Conservation (phyloP, 2,329 filamentous ascomycete genomes). For the Fusarium sp. region DNA sequence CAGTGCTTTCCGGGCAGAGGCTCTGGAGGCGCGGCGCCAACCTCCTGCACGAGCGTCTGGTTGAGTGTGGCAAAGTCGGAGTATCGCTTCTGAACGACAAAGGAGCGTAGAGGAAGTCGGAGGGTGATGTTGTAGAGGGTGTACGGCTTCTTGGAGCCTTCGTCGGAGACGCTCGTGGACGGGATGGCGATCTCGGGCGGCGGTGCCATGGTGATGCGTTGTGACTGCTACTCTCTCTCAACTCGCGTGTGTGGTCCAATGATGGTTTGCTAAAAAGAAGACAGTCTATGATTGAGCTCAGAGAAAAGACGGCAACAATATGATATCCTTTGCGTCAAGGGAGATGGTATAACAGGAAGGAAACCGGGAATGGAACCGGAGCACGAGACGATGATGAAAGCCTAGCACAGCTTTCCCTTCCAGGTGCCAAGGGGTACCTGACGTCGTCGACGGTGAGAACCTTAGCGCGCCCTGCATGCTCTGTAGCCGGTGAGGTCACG, state of each 20-base stretch:
- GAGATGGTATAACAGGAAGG: not conserved
- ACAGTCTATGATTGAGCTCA: not conserved
- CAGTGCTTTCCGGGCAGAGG: constrained; percentile 80
- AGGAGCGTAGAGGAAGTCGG: constrained; percentile 80
- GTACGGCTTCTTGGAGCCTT: constrained; percentile 70
- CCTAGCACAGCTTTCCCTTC: constrained; percentile 14
- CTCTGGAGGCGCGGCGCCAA: constrained; percentile 73
- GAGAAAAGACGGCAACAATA: not conserved
- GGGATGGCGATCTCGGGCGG: constrained; percentile 76
- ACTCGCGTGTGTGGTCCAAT: not conserved
- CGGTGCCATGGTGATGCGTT: constrained; percentile 65
- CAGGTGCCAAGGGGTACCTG: constrained; percentile 11
- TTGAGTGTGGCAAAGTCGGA: constrained; percentile 81
- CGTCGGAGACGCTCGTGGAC: constrained; percentile 69
- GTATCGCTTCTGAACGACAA: constrained; percentile 84
- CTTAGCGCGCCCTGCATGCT: constrained; percentile 13
- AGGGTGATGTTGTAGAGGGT: constrained; percentile 84
- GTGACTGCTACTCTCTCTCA: constrained; percentile 7
- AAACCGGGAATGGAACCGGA: constrained; percentile 6
- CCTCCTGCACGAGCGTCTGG: constrained; percentile 67
- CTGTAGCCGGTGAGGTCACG: constrained; percentile 32
- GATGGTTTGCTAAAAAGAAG: not conserved
- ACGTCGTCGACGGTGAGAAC: constrained; percentile 25
- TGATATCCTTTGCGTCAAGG: not conserved
- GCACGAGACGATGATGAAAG: constrained; percentile 27